phyloP scores from a whole-genome alignment of 768 basidiomycete species.

The Suillus variegatus region DNA sequence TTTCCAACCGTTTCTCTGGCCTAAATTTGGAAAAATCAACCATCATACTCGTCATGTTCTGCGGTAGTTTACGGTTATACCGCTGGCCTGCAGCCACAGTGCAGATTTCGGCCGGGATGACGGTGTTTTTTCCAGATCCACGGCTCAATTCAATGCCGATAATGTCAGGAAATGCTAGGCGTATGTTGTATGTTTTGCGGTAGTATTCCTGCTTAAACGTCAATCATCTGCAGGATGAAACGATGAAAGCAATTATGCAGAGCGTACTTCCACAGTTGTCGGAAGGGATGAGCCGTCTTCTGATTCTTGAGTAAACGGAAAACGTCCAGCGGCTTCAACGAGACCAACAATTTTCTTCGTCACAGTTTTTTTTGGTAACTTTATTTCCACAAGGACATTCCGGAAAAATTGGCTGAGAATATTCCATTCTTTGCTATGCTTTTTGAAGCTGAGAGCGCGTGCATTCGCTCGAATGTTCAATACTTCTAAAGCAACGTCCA shows the following conservation, averaged over 20 bases:
- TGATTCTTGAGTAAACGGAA: constrained; percentile 35
- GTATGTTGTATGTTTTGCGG: constrained; percentile 34
- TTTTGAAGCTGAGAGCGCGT: constrained; percentile 26
- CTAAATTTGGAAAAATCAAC: constrained; percentile 51
- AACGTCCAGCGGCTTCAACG: constrained; percentile 40
- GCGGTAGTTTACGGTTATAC: constrained; percentile 46
- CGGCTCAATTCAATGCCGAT: constrained; percentile 40
- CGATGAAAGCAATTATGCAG: not conserved
- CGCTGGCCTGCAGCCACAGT: constrained; percentile 48
- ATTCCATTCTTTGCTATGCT: constrained; percentile 26
- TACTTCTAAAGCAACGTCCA: constrained; percentile 35
- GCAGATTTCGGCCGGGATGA: constrained; percentile 55
- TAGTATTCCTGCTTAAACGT: constrained; percentile 43
- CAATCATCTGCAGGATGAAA: not conserved
- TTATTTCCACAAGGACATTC: constrained; percentile 31
- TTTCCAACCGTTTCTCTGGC: constrained; percentile 42
- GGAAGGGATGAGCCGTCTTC: constrained; percentile 5
- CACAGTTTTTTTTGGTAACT: constrained; percentile 16
- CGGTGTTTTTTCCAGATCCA: constrained; percentile 24
- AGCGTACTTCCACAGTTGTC: constrained; percentile 33
- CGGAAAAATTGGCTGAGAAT: constrained; percentile 42
- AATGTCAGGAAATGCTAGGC: constrained; percentile 35
- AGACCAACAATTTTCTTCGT: constrained; percentile 40
- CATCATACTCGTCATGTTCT: constrained; percentile 38
- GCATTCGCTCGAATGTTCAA: constrained; percentile 26